Evolutionary conservation across 2,329 filamentous ascomycete species (phyloP).

Genomic region (Exophiala aquamarina): DNA sequence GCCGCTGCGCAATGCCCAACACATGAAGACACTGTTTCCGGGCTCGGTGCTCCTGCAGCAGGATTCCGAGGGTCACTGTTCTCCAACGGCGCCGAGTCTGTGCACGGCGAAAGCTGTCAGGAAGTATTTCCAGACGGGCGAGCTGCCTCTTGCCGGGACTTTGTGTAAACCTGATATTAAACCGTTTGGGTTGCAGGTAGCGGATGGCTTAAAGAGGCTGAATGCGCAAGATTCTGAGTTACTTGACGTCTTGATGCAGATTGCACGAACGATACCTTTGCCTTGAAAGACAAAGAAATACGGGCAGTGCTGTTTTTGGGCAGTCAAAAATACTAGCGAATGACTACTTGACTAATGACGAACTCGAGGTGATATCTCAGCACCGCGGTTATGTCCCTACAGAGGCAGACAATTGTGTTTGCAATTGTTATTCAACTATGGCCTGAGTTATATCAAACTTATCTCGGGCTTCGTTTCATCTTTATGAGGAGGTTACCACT

Average conservation of each 20-base stretch:
- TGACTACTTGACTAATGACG: too few relatives aligned
- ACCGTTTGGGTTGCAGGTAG: conserved; percentile 22
- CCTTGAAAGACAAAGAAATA: too few relatives aligned
- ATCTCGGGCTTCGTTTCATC: too few relatives aligned
- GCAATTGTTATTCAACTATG: too few relatives aligned
- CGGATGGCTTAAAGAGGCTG: neutral
- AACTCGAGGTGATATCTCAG: too few relatives aligned
- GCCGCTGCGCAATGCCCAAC: conserved; percentile 28
- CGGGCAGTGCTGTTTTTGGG: too few relatives aligned
- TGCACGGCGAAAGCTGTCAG: conserved; percentile 38
- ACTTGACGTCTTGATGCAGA: neutral
- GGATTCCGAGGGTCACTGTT: conserved; percentile 41
- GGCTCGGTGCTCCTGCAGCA: conserved; percentile 41
- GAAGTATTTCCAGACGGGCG: conserved; percentile 43
- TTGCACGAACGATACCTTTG: neutral
- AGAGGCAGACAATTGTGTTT: too few relatives aligned
- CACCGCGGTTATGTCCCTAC: too few relatives aligned
- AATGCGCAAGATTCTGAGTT: conserved; percentile 1
- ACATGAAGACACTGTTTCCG: conserved; percentile 27
- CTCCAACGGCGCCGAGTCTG: conserved; percentile 30
- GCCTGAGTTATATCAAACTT: too few relatives aligned
- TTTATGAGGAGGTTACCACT: too few relatives aligned
- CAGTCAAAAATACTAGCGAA: too few relatives aligned
- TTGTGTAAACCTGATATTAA: conserved; percentile 39
- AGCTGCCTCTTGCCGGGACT: conserved; percentile 33